Base-by-base conservation (phyloP, 148 eudicot genomes). In the Vaccinium vitisidaea region DNA sequence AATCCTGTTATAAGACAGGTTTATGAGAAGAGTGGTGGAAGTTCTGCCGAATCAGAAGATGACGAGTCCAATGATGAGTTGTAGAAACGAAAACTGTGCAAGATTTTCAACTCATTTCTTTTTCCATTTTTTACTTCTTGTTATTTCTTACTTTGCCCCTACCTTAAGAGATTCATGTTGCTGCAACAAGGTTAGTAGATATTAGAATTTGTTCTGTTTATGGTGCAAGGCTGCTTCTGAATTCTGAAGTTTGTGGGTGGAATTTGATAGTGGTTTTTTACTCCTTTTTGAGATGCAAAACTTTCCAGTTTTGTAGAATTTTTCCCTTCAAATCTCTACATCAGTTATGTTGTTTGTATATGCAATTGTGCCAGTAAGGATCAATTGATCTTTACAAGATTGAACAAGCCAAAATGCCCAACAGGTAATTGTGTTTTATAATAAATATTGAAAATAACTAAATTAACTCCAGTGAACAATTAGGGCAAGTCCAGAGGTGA, bases 1-100 rank as follows among this genome's bases (percentile, higher is more conserved):
- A 91, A 90, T 43, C 91, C 92, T 71, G 87, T 90, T 8, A 84
- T 91, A 48, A 90, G 82, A 83, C 83, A 88, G 80, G 91, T 85
- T 75, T 91, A 90, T 75, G 88, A 86, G 86, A 86, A 86, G 81
- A 89, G 86, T 75, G 87, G 91, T 55, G 84, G 86, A 46, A 80
- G 71, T 49, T 39, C 89, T 54, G 36, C 81, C 61, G 83, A 23
- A 46, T 71, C 82, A 32, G 89, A 87, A 1, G 84, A 84, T 19
- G 90, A 87, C 30, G 89, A 87, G 80, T 53, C 90, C 21, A 71
- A 88, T 2, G 86, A 81, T 84, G 88, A 90, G 78, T 85, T 88
- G 84, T 88, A 87, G 82, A 56, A 14, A 25, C 15, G 0, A 2
- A 54, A 58, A 18, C 50, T 18, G 30, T 1, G 14, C 53, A 21